Percentiles rank a stretch among this genome's conserved stretches.
Evolutionary conservation across 169 alveolate genomes (phyloP).

Genomic region (Cryptosporidium sp.): DNA sequence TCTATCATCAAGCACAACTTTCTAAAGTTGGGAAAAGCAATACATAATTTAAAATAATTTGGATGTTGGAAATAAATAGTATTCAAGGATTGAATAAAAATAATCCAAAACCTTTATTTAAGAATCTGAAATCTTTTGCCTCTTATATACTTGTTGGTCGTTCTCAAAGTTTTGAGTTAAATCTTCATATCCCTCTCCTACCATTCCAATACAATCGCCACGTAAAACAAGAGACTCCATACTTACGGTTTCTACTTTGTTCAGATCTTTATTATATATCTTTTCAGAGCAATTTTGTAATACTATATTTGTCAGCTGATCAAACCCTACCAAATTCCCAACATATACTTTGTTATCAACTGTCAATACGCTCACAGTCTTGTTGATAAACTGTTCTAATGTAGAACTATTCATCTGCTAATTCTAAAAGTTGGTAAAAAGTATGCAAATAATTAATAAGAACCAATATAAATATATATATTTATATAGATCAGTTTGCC

Average conservation of each 20-base stretch:
- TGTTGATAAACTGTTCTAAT: constrained; percentile 12
- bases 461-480: background rate
- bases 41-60: too few relatives aligned
- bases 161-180: background rate
- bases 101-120: background rate
- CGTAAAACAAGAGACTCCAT: constrained; percentile 43
- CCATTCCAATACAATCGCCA: constrained; percentile 64
- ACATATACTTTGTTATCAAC: constrained; percentile 90
- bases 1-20: too few relatives aligned
- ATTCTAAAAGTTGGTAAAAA: background rate
- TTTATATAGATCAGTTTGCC: background rate
- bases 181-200: constrained; percentile 42
- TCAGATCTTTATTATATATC: constrained; percentile 78
- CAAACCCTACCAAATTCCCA: constrained; percentile 90
- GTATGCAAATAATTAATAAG: background rate
- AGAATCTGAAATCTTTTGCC: constrained; percentile 7
- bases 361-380: constrained; percentile 77
- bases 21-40: background rate
- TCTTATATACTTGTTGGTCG: background rate
- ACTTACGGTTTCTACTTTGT: constrained; percentile 10
- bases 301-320: constrained; percentile 89
- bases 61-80: background rate
- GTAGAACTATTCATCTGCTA: constrained; percentile 21
- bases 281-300: constrained; percentile 87
- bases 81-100: background rate